Conservation (phyloP, 768 basidiomycete genomes). For the Coprinopsis marcescibilis region DNA sequence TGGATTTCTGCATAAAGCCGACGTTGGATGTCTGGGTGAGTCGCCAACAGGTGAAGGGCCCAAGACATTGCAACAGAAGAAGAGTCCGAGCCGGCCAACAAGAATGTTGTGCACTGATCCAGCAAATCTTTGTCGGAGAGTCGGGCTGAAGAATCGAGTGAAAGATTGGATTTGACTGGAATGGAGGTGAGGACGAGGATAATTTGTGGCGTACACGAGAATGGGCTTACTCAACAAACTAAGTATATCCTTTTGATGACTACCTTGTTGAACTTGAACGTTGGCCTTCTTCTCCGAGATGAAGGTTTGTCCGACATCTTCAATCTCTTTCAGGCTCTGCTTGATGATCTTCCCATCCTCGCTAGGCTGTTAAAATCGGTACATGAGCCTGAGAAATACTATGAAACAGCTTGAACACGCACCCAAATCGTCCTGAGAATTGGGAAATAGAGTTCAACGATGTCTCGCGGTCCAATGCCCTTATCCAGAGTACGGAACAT, state of each 20-base stretch:
- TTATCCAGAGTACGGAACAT: slow-evolving; percentile 47
- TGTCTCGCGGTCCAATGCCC: slow-evolving; percentile 31
- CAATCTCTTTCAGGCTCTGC: slow-evolving; percentile 34
- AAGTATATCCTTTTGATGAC: slow-evolving; percentile 38
- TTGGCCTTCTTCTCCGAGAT: slow-evolving; percentile 36
- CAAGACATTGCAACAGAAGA: slow-evolving; percentile 52
- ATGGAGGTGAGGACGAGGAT: slow-evolving; percentile 1
- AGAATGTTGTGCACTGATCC: slow-evolving; percentile 59
- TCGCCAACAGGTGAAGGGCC: slow-evolving; percentile 51
- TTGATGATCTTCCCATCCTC: slow-evolving; percentile 32
- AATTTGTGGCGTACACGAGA: background rate
- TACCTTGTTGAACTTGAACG: slow-evolving; percentile 29
- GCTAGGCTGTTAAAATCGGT: slow-evolving; percentile 32
- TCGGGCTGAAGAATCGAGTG: slow-evolving; percentile 35
- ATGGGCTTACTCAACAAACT: slow-evolving; percentile 38
- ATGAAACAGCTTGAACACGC: slow-evolving; percentile 12
- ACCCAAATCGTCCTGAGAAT: slow-evolving; percentile 40
- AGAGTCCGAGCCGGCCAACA: slow-evolving; percentile 61
- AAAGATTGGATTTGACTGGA: slow-evolving; percentile 57
- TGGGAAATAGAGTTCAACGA: slow-evolving; percentile 44
- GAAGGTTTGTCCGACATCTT: slow-evolving; percentile 34
- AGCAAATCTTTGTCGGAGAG: slow-evolving; percentile 59
- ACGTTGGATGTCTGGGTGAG: slow-evolving; percentile 48
- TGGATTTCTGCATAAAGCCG: slow-evolving; percentile 48
- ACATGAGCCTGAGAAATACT: background rate